Conservation (phyloP, 495 filamentous ascomycete genomes). For the Darksidea phi region DNA sequence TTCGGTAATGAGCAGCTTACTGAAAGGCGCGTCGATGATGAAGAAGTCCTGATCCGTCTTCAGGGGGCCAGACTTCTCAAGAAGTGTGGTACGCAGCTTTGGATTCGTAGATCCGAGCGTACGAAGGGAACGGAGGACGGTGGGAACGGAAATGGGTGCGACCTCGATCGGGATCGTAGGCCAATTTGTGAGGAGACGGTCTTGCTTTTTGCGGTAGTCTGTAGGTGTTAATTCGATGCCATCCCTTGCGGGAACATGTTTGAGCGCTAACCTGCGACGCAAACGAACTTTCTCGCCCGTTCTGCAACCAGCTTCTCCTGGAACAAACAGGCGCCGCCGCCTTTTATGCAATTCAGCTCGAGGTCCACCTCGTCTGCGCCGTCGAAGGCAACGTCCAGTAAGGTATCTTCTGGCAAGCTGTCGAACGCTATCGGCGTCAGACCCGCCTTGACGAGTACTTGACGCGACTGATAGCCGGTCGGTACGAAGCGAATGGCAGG, state of each 20-base stretch:
- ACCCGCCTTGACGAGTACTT: constrained; percentile 74
- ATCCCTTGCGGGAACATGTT: background rate
- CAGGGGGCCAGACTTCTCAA: constrained; percentile 73
- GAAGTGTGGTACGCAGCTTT: constrained; percentile 62
- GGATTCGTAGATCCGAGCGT: constrained; percentile 70
- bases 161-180: constrained; percentile 90
- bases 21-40: constrained; percentile 89
- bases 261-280: constrained; percentile 70
- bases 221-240: background rate
- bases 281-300: constrained; percentile 82
- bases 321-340: constrained; percentile 92
- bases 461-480: constrained; percentile 84
- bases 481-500: constrained; percentile 66
- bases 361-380: constrained; percentile 97
- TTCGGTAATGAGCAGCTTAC: constrained; percentile 59
- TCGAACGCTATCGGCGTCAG: constrained; percentile 77
- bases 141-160: constrained; percentile 71
- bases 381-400: constrained; percentile 85
- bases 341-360: constrained; percentile 94
- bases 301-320: constrained; percentile 96
- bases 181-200: constrained; percentile 75
- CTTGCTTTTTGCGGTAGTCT: constrained; percentile 85
- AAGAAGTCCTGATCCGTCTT: constrained; percentile 94
- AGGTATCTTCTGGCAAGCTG: constrained; percentile 56
- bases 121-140: constrained; percentile 65